phyloP scores from a whole-genome alignment of 768 basidiomycete species.

The Clitopilus hobsonii region DNA sequence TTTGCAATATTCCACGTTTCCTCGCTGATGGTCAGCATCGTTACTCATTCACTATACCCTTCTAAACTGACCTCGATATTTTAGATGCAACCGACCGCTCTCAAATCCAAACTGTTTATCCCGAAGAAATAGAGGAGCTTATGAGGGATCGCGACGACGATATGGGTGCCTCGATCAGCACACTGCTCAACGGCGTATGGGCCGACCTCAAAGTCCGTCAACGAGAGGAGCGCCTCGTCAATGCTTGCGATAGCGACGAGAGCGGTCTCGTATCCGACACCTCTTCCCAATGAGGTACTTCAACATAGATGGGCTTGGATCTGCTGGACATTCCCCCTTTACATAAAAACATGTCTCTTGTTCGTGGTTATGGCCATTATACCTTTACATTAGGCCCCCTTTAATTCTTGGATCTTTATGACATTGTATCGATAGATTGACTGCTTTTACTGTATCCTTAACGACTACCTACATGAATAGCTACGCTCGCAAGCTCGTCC shows the following conservation, averaged over 20 bases:
- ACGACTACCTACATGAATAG: no score
- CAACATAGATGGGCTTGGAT: background rate
- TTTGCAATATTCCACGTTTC: background rate
- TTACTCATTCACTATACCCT: background rate
- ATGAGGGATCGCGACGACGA: background rate
- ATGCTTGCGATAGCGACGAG: background rate
- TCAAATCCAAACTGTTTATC: background rate
- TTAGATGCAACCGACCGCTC: background rate
- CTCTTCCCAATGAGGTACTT: background rate
- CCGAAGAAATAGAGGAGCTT: background rate
- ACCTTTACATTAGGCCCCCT: no score
- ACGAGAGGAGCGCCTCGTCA: background rate
- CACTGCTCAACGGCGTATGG: background rate
- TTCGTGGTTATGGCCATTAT: no score
- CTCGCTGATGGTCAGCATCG: background rate
- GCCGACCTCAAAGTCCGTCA: background rate
- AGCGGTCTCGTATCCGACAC: background rate
- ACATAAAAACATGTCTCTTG: no score
- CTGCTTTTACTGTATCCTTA: no score
- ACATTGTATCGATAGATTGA: no score
- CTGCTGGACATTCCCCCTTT: background rate
- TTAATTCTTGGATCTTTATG: no score
- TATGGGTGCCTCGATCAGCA: background rate
- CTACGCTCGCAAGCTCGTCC: no score
- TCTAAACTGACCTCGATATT: background rate